Base-by-base conservation (phyloP, 768 basidiomycete species). In the Termitomyces eurrhizus region DNA sequence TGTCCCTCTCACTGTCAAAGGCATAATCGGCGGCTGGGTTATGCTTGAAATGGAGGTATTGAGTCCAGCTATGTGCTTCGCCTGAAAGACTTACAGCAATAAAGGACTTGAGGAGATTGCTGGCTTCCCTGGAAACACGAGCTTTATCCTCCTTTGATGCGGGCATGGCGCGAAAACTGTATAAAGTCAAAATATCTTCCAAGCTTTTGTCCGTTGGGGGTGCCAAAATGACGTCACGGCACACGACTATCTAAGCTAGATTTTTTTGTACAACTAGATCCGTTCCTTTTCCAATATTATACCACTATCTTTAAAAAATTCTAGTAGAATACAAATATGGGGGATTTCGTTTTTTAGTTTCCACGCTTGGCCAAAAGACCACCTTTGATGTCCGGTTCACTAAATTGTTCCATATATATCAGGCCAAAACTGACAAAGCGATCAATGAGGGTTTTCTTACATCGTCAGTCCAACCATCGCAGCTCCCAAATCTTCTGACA, bases 401-500 rank as follows among this genome's bases (percentile, higher is more conserved):
- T 93, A 64, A 33, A 61, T 52, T 54, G 37, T 50, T 50, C 26
- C 59, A 51, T 57, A 56, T 56, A 16, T 4, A 44, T 29, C 32
- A 59, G 35, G 26, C 32, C 39, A 49, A 49, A 48, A 41, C 63
- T 36, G n/a, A 46, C 35, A 55, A 21, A 45, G 16, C 26, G 33
- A 35, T 48, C 54, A 51, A 29, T 29, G 7, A 7, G n/a, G 16
- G 9, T 45, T 26, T n/a, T 75, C 89, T 71, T 68, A 92, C 92
- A 95, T 94, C 9, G 87, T 89, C 61, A 95, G 78, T 45, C 95
- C 95, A 54, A 94, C 92, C 95, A 98, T 98, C n/a, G 95, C 87
- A 51, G 85, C 78, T 21, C 95, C 95, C 35, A 98, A 72, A 74
- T 93, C 80, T 70, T 92, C 89, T 18, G 92, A 94, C 14, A 93